phyloP scores from a whole-genome alignment of 306 rosid genomes.

The Malus orientalis region DNA sequence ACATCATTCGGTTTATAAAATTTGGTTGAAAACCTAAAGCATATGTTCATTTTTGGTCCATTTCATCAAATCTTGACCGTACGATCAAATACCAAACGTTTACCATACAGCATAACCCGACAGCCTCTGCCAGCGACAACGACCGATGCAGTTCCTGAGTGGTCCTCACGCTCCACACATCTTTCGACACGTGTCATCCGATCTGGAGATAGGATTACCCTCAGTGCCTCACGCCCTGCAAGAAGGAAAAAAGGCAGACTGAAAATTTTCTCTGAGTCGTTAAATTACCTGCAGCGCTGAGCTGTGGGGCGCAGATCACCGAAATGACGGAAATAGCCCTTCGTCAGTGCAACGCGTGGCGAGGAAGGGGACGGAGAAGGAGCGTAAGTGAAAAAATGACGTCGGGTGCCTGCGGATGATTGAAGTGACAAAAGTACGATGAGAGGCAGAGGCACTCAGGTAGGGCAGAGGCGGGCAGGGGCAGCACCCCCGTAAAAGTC shows the following conservation, averaged over 20 bases:
- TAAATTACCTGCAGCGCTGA: not conserved
- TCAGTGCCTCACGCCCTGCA: not conserved
- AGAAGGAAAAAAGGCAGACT: not conserved
- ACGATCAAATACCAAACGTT: constrained; percentile 13
- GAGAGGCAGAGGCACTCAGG: constrained; percentile 35
- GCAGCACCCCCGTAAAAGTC: constrained; percentile 60
- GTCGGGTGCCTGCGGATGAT: constrained; percentile 46
- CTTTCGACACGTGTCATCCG: constrained; percentile 18
- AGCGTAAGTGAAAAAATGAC: not conserved
- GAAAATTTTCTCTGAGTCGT: not conserved
- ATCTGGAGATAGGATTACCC: not conserved
- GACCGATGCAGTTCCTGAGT: constrained; percentile 69
- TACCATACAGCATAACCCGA: constrained; percentile 12
- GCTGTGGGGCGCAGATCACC: not conserved
- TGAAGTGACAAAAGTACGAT: constrained; percentile 77
- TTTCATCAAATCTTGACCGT: constrained; percentile 28
- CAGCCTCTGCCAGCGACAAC: constrained; percentile 45
- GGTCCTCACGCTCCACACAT: constrained; percentile 13
- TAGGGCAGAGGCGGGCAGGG: not conserved
- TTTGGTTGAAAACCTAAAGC: not conserved
- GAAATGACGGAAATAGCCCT: not conserved
- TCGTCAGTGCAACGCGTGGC: constrained; percentile 5
- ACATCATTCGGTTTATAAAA: too few relatives aligned
- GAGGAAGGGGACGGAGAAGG: not conserved
- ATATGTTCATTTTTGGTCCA: constrained; percentile 16